A percentile compares a stretch with the other conserved stretches of the same genome.
Evolutionary conservation across 2,329 filamentous ascomycete species (phyloP).

Genomic region (Anisogramma anomala): DNA sequence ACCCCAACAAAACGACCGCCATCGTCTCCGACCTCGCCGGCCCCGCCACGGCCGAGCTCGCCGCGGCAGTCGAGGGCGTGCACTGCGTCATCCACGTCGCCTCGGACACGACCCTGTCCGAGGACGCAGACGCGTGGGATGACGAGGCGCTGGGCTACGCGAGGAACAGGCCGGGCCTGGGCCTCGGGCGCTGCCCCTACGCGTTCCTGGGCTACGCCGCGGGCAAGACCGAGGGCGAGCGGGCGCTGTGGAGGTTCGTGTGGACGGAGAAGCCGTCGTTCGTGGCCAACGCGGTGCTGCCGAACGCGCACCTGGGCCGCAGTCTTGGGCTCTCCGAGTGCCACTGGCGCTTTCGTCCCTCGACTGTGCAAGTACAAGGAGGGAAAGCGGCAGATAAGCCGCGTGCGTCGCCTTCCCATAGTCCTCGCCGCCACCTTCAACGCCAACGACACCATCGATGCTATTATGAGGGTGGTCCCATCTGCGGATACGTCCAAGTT

Average conservation of each 20-base stretch:
- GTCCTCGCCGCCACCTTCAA: background rate
- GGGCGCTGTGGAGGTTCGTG: conserved; percentile 14
- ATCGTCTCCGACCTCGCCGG: conserved; percentile 14
- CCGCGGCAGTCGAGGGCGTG: conserved; percentile 21
- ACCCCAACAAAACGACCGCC: conserved; percentile 23
- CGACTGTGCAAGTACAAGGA: too few relatives aligned
- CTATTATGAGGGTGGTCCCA: background rate
- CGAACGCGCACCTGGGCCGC: background rate
- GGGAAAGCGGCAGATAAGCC: background rate
- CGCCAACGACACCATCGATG: background rate
- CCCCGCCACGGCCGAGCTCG: conserved; percentile 10
- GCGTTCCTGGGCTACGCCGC: conserved; percentile 12
- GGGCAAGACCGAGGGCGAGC: conserved; percentile 15
- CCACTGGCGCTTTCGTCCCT: background rate
- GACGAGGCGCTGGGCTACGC: conserved; percentile 13
- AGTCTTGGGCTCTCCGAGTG: background rate
- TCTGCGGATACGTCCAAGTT: background rate
- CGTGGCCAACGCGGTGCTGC: conserved; percentile 6
- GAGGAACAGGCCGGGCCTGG: background rate
- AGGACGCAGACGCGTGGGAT: conserved; percentile 25
- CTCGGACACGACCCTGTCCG: conserved; percentile 22
- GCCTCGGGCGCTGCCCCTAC: background rate
- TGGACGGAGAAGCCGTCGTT: conserved; percentile 12
- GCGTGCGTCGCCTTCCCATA: background rate
- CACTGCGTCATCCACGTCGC: conserved; percentile 29